A percentile compares a stretch with the other conserved stretches of the same genome.
phyloP scores from a whole-genome alignment of 495 filamentous ascomycete species.

The Delitschia confertaspora region DNA sequence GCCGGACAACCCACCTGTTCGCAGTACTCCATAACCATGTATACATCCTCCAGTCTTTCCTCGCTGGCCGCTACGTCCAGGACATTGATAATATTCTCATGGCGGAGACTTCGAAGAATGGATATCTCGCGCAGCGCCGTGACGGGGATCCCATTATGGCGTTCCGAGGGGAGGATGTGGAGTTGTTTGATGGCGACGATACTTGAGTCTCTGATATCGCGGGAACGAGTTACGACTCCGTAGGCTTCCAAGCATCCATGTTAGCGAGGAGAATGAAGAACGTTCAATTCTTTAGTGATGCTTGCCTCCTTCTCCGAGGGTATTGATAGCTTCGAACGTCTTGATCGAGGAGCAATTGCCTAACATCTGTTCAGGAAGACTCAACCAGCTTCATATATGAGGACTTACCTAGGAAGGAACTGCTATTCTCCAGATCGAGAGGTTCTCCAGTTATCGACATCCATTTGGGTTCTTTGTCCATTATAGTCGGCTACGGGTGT shows the following conservation, averaged over 20 bases:
- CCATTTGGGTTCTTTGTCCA: conserved; percentile 21
- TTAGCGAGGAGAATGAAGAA: not conserved
- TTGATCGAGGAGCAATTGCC: conserved; percentile 36
- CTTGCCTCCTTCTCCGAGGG: conserved; percentile 41
- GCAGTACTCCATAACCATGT: conserved; percentile 45
- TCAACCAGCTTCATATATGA: not conserved
- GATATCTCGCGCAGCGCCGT: conserved; percentile 42
- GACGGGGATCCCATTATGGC: conserved; percentile 42
- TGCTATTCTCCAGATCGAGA: conserved; percentile 27
- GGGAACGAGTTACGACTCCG: conserved; percentile 39
- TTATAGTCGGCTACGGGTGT: too few relatives aligned
- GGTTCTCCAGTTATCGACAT: conserved; percentile 36
- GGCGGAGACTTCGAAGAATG: conserved; percentile 38
- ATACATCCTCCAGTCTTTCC: conserved; percentile 36
- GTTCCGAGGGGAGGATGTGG: conserved; percentile 36
- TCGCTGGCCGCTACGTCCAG: conserved; percentile 39
- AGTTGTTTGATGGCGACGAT: conserved; percentile 42
- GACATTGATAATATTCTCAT: conserved; percentile 40
- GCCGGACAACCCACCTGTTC: conserved; percentile 40
- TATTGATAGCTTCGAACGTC: conserved; percentile 38
- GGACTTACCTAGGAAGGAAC: conserved; percentile 32
- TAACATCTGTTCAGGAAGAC: conserved; percentile 11
- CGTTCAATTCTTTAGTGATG: not conserved
- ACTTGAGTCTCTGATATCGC: conserved; percentile 30
- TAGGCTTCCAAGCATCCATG: conserved; percentile 30